Percentiles rank a stretch among this genome's conserved stretches.
Evolutionary conservation across 192 early-diverging fungal species (phyloP).

Genomic region (Mortierella hygrophila): DNA sequence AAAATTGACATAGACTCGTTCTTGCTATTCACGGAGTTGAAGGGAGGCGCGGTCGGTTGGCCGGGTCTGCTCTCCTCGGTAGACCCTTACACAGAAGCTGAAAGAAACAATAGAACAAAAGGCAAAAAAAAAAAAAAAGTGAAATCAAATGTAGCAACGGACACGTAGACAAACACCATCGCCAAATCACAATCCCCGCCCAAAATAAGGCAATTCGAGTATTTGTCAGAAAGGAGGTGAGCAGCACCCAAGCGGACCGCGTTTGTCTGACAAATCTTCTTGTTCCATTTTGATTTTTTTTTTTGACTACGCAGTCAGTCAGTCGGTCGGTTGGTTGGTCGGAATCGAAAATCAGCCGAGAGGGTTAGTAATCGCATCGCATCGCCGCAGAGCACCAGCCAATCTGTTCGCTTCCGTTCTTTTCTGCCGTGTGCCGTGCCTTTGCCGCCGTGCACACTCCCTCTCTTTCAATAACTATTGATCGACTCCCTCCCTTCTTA

Average conservation of each 20-base stretch:
- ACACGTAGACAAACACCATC: background rate
- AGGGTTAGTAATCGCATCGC: background rate
- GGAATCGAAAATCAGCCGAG: conserved; percentile 5
- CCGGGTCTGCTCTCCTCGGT: background rate
- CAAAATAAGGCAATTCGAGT: background rate
- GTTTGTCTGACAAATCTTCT: background rate
- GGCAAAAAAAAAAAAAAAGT: background rate
- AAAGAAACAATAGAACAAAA: background rate
- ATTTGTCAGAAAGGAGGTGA: background rate
- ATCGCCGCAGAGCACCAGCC: background rate
- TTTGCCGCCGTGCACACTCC: background rate
- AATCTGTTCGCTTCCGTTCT: background rate
- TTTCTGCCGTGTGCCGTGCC: background rate
- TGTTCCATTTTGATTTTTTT: background rate
- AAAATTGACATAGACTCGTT: background rate
- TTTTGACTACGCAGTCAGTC: background rate
- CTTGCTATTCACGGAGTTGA: background rate
- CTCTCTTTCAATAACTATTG: too few relatives aligned
- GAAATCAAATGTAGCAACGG: background rate
- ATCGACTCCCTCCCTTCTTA: too few relatives aligned
- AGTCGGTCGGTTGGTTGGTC: background rate
- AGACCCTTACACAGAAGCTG: background rate
- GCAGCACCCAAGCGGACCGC: too few relatives aligned
- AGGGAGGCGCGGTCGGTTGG: background rate
- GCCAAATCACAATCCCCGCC: background rate